phyloP scores from a whole-genome alignment of 169 alveolate genomes.

The Plasmodium relictum region DNA sequence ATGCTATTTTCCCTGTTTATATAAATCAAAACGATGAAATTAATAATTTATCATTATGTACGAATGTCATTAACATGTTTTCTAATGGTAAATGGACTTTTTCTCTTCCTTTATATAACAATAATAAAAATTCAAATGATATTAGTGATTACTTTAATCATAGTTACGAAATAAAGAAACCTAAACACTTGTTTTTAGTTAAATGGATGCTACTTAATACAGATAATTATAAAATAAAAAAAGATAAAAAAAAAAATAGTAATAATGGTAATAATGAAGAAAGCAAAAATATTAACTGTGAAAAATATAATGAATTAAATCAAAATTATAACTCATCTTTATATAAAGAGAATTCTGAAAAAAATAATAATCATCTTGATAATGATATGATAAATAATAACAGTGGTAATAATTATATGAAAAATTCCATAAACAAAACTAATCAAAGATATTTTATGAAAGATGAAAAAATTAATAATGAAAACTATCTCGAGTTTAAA shows the following conservation, averaged over 20 bases:
- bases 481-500: neutral
- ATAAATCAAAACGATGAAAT: constrained; percentile 29
- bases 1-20: constrained; percentile 42
- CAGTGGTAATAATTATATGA: neutral
- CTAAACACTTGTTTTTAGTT: constrained; percentile 32
- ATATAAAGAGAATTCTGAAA: no score
- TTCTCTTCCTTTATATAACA: constrained; percentile 16
- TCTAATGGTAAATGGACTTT: constrained; percentile 23
- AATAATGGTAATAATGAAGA: neutral
- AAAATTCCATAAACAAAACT: neutral
- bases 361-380: neutral
- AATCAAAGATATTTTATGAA: neutral
- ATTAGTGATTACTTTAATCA: constrained; percentile 31
- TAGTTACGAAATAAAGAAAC: constrained; percentile 42
- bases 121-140: neutral
- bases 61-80: constrained; percentile 35
- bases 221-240: constrained; percentile 42
- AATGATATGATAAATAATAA: neutral
- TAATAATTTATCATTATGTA: constrained; percentile 29
- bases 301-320: no score
- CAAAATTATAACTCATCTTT: no score
- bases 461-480: neutral
- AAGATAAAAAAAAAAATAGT: constrained; percentile 4
- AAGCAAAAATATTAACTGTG: no score
- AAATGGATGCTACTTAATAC: constrained; percentile 34